Base-by-base conservation (phyloP, 345 rosid genomes). In the Punica granatum region DNA sequence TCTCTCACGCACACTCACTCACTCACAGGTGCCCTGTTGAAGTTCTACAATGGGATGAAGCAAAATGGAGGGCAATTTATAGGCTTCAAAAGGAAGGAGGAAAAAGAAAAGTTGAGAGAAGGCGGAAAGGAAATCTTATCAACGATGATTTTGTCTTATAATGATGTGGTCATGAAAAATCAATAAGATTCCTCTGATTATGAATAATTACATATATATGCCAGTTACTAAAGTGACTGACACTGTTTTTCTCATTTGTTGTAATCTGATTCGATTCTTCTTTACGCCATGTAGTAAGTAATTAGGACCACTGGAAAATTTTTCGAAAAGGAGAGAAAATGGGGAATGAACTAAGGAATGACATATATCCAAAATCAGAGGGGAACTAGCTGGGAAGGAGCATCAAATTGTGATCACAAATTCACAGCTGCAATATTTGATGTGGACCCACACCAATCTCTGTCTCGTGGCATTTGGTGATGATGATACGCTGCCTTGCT, bases 61-160 rank as follows among this genome's bases (percentile, higher is more conserved):
- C 71, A 53, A 72, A 72, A 72, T 69, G 30, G 46, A 56, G 37
- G 25, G 73, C 68, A 58, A 83, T 83, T 84, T 89, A 89, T 89
- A 87, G 86, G 79, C 83, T 5, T 23, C 30, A 6, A 67, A 56
- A 64, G 49, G 74, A 63, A 51, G 35, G 37, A 69, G 36, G 42
- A 53, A 46, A 18, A 18, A 37, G 12, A 37, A 37, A 37, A 4
- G 42, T 37, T 37, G 42, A 37, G 42, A 37, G n/a, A n/a, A n/a
- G n/a, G n/a, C n/a, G n/a, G n/a, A n/a, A n/a, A n/a, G n/a, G n/a
- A n/a, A n/a, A n/a, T n/a, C n/a, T n/a, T n/a, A n/a, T n/a, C 41
- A 37, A 11, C 6, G 41, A 37, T 37, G 41, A 37, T 37, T 37
- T 37, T 37, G 41, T 4, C 11, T n/a, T n/a, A n/a, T n/a, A n/a